Base-by-base conservation (phyloP, 306 rosid genomes). In the Adenanthera pavonina region DNA sequence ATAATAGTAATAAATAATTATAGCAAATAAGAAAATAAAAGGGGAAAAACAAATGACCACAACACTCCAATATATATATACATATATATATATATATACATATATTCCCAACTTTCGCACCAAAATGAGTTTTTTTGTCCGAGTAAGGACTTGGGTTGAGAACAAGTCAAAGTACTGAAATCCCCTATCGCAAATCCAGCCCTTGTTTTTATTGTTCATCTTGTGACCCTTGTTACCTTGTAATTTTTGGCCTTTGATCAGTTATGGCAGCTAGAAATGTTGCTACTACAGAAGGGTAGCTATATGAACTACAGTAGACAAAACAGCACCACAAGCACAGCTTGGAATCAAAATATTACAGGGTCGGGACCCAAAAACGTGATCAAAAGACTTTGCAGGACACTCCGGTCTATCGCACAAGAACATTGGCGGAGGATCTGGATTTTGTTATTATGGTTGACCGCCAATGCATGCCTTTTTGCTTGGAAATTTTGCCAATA, bases 191-290 rank as follows among this genome's bases (percentile, higher is more conserved):
- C 2, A 56, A n/a, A 17, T 56, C 9, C 3, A 2, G 72, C 19
- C 0, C 17, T 9, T 20, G 19, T 34, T 51, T 61, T 51, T 11
- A 5, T 19, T 7, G 20, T 57, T 57, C 64, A 19, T 19, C 64
- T 57, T 8, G 12, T 57, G 35, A 57, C 14, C 75, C 34, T 76
- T n/a, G 54, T 8, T 17, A 2, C 75, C 34, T 76, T n/a, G 54
- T 8, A 25, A 2, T 17, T 8, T 40, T 61, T 59, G 43, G 17
- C 46, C 5, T 72, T 57, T 54, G 33, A 49, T 62, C 93, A 95
- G 99, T 52, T 95, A 35, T 95, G 99, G 99, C 99, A 95, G 74
- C 72, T 95, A 79, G 98, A 95, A 85, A 92, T 92, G 84, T 74
- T 93, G 71, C 87, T 95, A 34, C 83, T 95, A 14, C 93, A 92